Evolutionary conservation across 495 filamentous ascomycete species (phyloP).

Genomic region (Viridothelium virens): DNA sequence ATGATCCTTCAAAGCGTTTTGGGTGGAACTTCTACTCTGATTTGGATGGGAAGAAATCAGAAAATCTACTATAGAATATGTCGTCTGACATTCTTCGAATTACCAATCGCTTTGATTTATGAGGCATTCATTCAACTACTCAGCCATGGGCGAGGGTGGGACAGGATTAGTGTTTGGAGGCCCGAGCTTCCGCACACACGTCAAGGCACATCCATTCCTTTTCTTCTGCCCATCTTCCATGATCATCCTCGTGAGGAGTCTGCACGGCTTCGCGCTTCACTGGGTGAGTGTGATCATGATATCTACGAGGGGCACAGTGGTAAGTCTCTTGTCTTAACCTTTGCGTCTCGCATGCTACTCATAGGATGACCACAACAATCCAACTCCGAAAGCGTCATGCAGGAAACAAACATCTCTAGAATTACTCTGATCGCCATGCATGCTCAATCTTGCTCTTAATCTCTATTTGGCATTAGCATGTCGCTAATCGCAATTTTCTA

Average conservation of each 20-base stretch:
- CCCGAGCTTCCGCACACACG: background rate
- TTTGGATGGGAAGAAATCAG: slow-evolving; percentile 50
- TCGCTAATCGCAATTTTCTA: too few species aligned
- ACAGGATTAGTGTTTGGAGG: background rate
- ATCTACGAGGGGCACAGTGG: too few species aligned
- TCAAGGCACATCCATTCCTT: background rate
- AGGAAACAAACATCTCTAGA: slow-evolving; percentile 57
- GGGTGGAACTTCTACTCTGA: slow-evolving; percentile 53
- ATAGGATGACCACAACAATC: slow-evolving; percentile 56
- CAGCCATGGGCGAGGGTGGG: background rate
- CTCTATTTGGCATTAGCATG: too few species aligned
- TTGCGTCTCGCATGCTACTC: background rate
- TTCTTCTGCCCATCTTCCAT: background rate
- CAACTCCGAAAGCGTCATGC: slow-evolving; percentile 68
- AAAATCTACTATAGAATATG: background rate
- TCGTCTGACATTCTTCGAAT: too few species aligned
- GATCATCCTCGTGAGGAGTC: background rate
- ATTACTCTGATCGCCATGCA: slow-evolving; percentile 52
- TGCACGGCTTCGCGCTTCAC: background rate
- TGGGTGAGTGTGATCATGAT: too few species aligned
- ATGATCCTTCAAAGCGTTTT: slow-evolving; percentile 50
- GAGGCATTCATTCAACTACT: too few species aligned
- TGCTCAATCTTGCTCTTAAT: too few species aligned
- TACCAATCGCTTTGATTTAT: too few species aligned
- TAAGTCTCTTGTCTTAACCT: background rate